Base-by-base conservation (phyloP, 306 rosid genomes). In the Rosa chinensis region DNA sequence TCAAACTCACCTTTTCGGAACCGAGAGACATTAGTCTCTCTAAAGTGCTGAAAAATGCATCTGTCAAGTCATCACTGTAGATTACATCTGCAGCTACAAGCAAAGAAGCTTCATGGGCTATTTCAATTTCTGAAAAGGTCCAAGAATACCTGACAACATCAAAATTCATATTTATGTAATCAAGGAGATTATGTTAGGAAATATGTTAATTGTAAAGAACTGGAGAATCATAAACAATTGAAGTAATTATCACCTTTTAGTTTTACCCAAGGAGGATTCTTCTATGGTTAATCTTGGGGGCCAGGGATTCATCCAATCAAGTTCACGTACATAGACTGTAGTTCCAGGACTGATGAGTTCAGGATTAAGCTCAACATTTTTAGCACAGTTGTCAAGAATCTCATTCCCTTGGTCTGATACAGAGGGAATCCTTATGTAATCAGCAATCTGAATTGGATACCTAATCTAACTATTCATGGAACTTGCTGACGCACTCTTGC, bases 61-160 rank as follows among this genome's bases (percentile, higher is more conserved):
- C 89, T 35, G 97, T 94, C 78, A 94, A 87, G 76, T 91, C 92
- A 79, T 94, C 92, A 23, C 92, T 87, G 76, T 94, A 94, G 76
- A 94, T 92, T 77, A 94, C 94, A 79, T 94, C 99, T 59, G 97
- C 99, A 82, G 97, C 97, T 81, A 92, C 70, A 80, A 94, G 89
- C 83, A 92, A 64, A 61, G 93, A 85, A 79, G 97, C 97, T 81
- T 83, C 83, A 66, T 87, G 84, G 59, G 87, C 99, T 77, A 83
- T 91, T 87, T 91, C 88, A 79, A 91, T 84, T 73, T 92, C 97
- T 58, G 76, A 73, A n/a, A 43, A 81, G 66, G 93, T 83, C 97
- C 97, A 94, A 25, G 86, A 86, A 83, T 85, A 85, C 87, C 99
- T 92, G 80, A 85, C 44, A 71, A 77, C 81, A 85, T 59, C 32